Evolutionary conservation across 2,329 filamentous ascomycete genomes (phyloP).

Genomic region (Scytalidium lignicola): DNA sequence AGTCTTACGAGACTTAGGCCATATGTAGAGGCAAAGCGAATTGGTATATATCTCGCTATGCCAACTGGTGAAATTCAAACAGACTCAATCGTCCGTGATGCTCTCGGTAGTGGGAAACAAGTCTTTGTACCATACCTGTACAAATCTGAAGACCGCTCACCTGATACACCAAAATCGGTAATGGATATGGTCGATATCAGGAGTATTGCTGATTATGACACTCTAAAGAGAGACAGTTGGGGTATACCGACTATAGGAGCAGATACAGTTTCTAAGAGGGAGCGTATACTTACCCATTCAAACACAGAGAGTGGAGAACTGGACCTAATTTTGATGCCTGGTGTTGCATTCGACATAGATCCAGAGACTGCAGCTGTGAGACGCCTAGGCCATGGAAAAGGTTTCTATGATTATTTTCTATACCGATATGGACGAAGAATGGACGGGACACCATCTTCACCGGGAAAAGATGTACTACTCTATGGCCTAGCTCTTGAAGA

Average conservation of each 20-base stretch:
- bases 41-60: slow-evolving; percentile 94
- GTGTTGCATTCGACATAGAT: slow-evolving; percentile 79
- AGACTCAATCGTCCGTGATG: slow-evolving; percentile 73
- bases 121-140: slow-evolving; percentile 92
- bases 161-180: slow-evolving; percentile 51
- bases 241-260: slow-evolving; percentile 82
- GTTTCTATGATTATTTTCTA: slow-evolving; percentile 95
- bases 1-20: slow-evolving; percentile 63
- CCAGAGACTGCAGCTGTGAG: slow-evolving; percentile 50
- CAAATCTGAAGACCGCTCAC: slow-evolving; percentile 38
- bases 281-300: slow-evolving; percentile 66
- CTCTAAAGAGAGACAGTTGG: slow-evolving; percentile 76
- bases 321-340: slow-evolving; percentile 86
- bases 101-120: slow-evolving; percentile 69
- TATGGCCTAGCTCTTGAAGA: slow-evolving; percentile 81
- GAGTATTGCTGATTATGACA: slow-evolving; percentile 71
- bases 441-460: slow-evolving; percentile 41
- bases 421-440: slow-evolving; percentile 59
- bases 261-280: slow-evolving; percentile 58
- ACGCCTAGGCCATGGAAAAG: slow-evolving; percentile 87
- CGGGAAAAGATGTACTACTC: slow-evolving; percentile 53
- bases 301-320: slow-evolving; percentile 45
- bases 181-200: slow-evolving; percentile 94
- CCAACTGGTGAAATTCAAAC: slow-evolving; percentile 82
- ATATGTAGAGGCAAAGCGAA: slow-evolving; percentile 67